A percentile compares a stretch with the other conserved stretches of the same genome.
phyloP scores from a whole-genome alignment of 768 basidiomycete genomes.

The Serendipita sp. region DNA sequence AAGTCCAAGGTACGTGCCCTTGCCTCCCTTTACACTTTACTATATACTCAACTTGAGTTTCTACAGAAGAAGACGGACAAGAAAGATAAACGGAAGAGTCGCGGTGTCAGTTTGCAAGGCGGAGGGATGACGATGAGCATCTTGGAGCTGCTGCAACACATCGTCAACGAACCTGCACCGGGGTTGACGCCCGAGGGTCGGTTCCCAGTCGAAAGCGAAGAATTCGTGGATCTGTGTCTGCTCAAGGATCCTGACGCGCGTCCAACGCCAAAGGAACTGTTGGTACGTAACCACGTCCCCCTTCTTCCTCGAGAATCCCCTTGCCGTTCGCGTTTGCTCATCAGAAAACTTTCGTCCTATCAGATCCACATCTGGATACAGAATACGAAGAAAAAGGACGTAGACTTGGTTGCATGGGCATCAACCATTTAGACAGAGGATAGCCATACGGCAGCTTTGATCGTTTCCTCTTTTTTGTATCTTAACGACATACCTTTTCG shows the following conservation, averaged over 20 bases:
- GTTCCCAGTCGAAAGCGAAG: slow-evolving; percentile 58
- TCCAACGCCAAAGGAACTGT: slow-evolving; percentile 73
- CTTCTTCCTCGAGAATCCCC: not conserved
- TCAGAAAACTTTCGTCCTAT: not conserved
- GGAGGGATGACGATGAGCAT: slow-evolving; percentile 98
- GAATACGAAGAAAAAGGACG: slow-evolving; percentile 36
- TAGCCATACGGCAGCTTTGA: too few species aligned
- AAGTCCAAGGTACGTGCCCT: not conserved
- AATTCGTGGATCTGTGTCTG: slow-evolving; percentile 80
- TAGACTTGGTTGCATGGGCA: slow-evolving; percentile 71
- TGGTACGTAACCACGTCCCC: slow-evolving; percentile 39
- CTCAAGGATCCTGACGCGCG: slow-evolving; percentile 75
- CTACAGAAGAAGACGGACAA: slow-evolving; percentile 26
- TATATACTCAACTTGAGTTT: not conserved
- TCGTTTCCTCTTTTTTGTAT: too few species aligned
- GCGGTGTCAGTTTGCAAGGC: slow-evolving; percentile 84
- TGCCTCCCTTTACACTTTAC: not conserved
- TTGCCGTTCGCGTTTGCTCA: not conserved
- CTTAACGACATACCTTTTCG: too few species aligned
- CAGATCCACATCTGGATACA: slow-evolving; percentile 68
- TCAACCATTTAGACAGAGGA: slow-evolving; percentile 38
- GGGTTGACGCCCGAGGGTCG: slow-evolving; percentile 58
- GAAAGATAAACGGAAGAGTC: slow-evolving; percentile 75
- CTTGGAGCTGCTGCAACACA: slow-evolving; percentile 89
- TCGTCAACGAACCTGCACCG: slow-evolving; percentile 97